A percentile compares a stretch with the other conserved stretches of the same genome.
phyloP scores from a whole-genome alignment of 805 yeast genomes.

The Saccharomycopsis synnaedendra region DNA sequence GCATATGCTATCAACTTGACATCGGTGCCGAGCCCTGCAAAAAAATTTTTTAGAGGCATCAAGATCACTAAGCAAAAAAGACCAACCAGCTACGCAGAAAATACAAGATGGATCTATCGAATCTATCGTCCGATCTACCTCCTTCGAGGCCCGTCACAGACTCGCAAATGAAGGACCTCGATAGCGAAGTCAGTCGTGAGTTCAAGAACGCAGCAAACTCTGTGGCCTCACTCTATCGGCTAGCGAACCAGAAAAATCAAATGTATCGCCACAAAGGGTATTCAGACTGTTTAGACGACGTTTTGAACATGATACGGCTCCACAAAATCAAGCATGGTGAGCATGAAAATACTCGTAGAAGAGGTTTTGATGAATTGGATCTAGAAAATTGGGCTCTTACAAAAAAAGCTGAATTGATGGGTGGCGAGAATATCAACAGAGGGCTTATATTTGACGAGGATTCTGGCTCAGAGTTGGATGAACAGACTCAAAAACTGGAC shows the following conservation, averaged over 20 bases:
- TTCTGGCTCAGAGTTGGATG: neutral
- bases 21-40: too few relatives aligned
- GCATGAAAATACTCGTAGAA: neutral
- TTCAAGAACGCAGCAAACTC: conserved; percentile 64
- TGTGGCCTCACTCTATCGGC: conserved; percentile 54
- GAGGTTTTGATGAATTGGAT: conserved; percentile 26
- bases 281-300: conserved; percentile 47
- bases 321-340: conserved; percentile 2
- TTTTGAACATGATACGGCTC: conserved; percentile 29
- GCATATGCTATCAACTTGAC: too few relatives aligned
- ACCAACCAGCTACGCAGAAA: neutral
- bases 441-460: conserved; percentile 8
- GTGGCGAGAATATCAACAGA: conserved; percentile 16
- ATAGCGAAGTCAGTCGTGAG: conserved; percentile 44
- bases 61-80: too few relatives aligned
- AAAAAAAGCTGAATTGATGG: conserved; percentile 32
- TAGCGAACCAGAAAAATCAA: conserved; percentile 42
- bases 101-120: conserved; percentile 47
- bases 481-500: neutral
- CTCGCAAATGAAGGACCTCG: conserved; percentile 35
- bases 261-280: conserved; percentile 46
- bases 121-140: conserved; percentile 45
- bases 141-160: conserved; percentile 37
- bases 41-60: too few relatives aligned
- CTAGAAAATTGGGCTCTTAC: conserved; percentile 42